Percentiles rank a stretch among this genome's conserved stretches.
These are phyloP conservation scores for Papiliotrema terrestris DNA, from an alignment of 1,284 basidiomycete species.

Conservation along the genomic window DNA sequence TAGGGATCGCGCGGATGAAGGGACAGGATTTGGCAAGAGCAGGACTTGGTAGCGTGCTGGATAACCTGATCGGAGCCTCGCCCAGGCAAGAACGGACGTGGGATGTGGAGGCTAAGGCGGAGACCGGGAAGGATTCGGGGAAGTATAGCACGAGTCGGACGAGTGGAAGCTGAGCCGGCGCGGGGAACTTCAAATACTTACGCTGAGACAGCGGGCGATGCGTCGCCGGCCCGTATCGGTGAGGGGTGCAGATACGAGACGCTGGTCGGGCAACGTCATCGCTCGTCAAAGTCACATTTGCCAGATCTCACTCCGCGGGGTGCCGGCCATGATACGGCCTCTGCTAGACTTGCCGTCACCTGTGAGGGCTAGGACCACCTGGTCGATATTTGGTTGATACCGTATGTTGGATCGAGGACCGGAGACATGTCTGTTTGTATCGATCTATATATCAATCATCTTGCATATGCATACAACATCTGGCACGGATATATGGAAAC, in stretches of 20 bases:
- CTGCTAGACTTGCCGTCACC: too few relatives aligned
- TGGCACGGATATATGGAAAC: not conserved
- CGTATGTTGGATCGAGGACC: not conserved
- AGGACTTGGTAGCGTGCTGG: slow-evolving; percentile 5
- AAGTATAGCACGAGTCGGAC: slow-evolving; percentile 5
- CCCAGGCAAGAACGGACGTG: slow-evolving; percentile 9
- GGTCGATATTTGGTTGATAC: not conserved
- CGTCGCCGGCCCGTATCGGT: not conserved
- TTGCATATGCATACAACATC: not conserved
- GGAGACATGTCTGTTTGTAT: not conserved
- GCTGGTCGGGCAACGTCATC: too few relatives aligned
- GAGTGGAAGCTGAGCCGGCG: slow-evolving; percentile 5
- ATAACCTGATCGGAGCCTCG: slow-evolving; percentile 1
- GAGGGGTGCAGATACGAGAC: too few relatives aligned
- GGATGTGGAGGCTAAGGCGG: not conserved
- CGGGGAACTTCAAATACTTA: too few relatives aligned
- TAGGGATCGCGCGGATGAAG: not conserved
- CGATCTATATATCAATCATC: not conserved
- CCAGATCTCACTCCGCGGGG: too few relatives aligned
- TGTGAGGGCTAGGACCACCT: too few relatives aligned
- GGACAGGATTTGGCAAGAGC: slow-evolving; percentile 2
- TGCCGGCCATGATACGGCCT: too few relatives aligned
- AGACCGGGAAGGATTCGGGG: not conserved
- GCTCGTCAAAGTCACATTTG: too few relatives aligned
- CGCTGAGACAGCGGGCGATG: too few relatives aligned